These are phyloP conservation scores for Tanacetum coccineum DNA, from an alignment of 129 eudicot genomes.

Conservation along the genomic window DNA sequence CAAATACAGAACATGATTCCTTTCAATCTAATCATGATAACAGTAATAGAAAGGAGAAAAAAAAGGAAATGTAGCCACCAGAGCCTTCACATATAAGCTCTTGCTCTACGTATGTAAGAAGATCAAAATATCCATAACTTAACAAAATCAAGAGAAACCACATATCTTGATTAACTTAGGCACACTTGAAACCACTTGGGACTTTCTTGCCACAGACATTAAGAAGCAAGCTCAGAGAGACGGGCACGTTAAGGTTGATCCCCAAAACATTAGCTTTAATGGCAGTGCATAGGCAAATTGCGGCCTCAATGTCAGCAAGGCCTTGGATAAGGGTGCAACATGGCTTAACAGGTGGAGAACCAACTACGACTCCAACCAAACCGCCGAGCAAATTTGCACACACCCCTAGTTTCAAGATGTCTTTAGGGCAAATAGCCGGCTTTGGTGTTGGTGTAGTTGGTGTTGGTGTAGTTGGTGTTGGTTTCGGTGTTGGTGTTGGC, in stretches of 20 bases:
- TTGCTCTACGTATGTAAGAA: background rate
- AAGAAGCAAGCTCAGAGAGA: conserved; percentile 28
- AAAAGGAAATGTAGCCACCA: background rate
- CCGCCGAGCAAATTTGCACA: conserved; percentile 32
- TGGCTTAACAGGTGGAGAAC: conserved; percentile 36
- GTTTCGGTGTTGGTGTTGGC: too few relatives aligned
- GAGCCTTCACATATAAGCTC: conserved; percentile 6
- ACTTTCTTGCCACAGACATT: too few relatives aligned
- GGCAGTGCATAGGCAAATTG: conserved; percentile 63
- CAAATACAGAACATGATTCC: too few relatives aligned
- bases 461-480: too few relatives aligned
- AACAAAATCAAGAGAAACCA: background rate
- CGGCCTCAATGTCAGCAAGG: conserved; percentile 51
- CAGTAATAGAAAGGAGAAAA: too few relatives aligned
- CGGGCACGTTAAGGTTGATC: conserved; percentile 49
- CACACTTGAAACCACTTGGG: conserved; percentile 14
- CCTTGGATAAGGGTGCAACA: conserved; percentile 51
- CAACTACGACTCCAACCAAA: conserved; percentile 19
- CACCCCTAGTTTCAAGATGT: conserved; percentile 35
- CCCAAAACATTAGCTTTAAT: conserved; percentile 50
- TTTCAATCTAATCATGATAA: too few relatives aligned
- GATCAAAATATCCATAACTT: too few relatives aligned
- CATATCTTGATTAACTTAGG: conserved; percentile 14
- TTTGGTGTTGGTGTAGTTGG: too few relatives aligned
- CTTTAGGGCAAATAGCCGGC: background rate